phyloP scores from a whole-genome alignment of 2,329 filamentous ascomycete genomes.

The Pseudogymnoascus sp. region DNA sequence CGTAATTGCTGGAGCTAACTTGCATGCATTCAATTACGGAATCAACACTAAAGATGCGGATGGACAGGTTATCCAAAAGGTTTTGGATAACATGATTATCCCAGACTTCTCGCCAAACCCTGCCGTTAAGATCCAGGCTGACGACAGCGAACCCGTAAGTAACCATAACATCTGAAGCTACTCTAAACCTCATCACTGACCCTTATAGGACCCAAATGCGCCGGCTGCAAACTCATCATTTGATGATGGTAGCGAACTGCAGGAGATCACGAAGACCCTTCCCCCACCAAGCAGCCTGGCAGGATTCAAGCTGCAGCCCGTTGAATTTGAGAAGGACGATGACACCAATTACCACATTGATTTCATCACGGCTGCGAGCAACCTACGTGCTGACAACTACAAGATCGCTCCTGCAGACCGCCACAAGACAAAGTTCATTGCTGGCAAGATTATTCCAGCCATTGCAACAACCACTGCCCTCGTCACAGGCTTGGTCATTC shows the following conservation, averaged over 20 bases:
- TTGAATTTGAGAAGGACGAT: slow-evolving; percentile 98
- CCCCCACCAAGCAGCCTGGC: slow-evolving; percentile 72
- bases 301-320: slow-evolving; percentile 80
- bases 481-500: slow-evolving; percentile 83
- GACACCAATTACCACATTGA: slow-evolving; percentile 98
- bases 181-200: slow-evolving; percentile 19
- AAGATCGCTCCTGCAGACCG: slow-evolving; percentile 87
- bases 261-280: slow-evolving; percentile 61
- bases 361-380: slow-evolving; percentile 96
- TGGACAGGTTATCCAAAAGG: slow-evolving; percentile 64
- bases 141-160: slow-evolving; percentile 78
- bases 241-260: slow-evolving; percentile 68
- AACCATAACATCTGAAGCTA: not conserved
- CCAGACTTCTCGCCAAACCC: slow-evolving; percentile 89
- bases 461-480: slow-evolving; percentile 96
- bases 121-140: slow-evolving; percentile 91
- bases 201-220: slow-evolving; percentile 63
- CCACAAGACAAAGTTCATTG: slow-evolving; percentile 99
- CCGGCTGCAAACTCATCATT: slow-evolving; percentile 40
- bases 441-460: slow-evolving; percentile 97
- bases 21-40: slow-evolving; percentile 96
- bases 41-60: slow-evolving; percentile 75
- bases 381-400: slow-evolving; percentile 95
- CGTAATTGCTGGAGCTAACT: slow-evolving; percentile 76
- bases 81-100: slow-evolving; percentile 86